Conservation (phyloP, 192 early-diverging fungal genomes). For the Entomortierella beljakovae region DNA sequence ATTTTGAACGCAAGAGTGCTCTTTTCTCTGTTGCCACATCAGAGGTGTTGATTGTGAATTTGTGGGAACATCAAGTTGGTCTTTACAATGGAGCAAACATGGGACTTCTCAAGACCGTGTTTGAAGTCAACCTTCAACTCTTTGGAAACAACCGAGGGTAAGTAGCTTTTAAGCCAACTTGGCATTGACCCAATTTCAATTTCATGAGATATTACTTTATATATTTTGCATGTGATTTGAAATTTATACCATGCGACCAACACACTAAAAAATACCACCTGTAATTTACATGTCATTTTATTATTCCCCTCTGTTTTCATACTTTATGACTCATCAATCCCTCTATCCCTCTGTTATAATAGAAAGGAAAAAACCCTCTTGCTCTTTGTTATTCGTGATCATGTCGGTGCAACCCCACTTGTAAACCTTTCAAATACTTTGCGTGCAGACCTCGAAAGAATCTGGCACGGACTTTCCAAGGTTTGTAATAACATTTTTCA, state of each 20-base stretch:
- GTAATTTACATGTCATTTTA: too few species aligned
- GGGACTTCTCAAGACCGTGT: conserved; percentile 97
- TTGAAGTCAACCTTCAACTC: conserved; percentile 98
- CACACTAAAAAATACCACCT: too few species aligned
- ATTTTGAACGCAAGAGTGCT: conserved; percentile 99
- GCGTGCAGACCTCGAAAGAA: conserved; percentile 84
- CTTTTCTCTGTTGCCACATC: conserved; percentile 95
- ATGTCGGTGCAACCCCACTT: conserved; percentile 89
- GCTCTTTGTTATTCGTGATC: conserved; percentile 97
- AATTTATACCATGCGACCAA: conserved; percentile 3
- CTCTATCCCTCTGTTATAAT: background rate
- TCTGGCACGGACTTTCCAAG: conserved; percentile 92
- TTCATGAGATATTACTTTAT: background rate
- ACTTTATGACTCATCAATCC: background rate
- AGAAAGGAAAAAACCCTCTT: conserved; percentile 92
- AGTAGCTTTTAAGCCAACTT: conserved; percentile 6
- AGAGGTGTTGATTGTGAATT: conserved; percentile 96
- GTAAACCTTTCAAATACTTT: conserved; percentile 83
- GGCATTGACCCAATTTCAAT: background rate
- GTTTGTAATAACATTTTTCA: conserved; percentile 44
- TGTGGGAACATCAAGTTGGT: conserved; percentile 98
- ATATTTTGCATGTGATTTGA: conserved; percentile 31
- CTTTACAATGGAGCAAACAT: conserved; percentile 99
- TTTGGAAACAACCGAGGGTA: conserved; percentile 86
- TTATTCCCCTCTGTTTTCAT: background rate